These are phyloP conservation scores for Lactarius hengduanensis DNA, from an alignment of 768 basidiomycete species.

Conservation along the genomic window DNA sequence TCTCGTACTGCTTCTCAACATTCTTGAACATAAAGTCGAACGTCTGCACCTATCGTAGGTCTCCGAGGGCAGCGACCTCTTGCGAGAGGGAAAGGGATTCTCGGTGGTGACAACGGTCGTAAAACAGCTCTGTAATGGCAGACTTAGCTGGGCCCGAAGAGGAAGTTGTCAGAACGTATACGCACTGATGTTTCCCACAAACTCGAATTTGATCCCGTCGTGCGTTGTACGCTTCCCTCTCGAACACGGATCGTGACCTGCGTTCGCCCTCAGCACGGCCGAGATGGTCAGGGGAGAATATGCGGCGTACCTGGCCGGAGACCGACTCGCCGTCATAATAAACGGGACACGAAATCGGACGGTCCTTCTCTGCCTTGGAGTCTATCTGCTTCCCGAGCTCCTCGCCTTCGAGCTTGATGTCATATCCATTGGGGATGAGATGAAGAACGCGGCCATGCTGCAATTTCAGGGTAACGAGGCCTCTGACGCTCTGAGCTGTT, in stretches of 20 bases:
- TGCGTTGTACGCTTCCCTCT: slow-evolving; percentile 90
- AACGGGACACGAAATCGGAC: slow-evolving; percentile 79
- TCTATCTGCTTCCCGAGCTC: slow-evolving; percentile 88
- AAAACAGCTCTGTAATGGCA: too few species aligned
- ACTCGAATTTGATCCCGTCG: too few species aligned
- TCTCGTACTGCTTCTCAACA: too few species aligned
- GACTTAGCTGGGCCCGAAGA: too few species aligned
- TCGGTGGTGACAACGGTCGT: too few species aligned
- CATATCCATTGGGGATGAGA: slow-evolving; percentile 90
- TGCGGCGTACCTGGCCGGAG: slow-evolving; percentile 68
- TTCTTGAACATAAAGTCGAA: too few species aligned
- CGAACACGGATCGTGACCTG: slow-evolving; percentile 85
- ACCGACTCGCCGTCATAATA: slow-evolving; percentile 96
- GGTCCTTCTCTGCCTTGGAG: slow-evolving; percentile 86
- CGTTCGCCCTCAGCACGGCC: not conserved
- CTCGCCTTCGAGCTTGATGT: slow-evolving; percentile 84
- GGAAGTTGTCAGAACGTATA: too few species aligned
- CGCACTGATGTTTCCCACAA: too few species aligned
- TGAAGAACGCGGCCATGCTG: slow-evolving; percentile 86
- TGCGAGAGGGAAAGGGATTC: too few species aligned
- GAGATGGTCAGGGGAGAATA: not conserved
- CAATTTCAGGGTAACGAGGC: not conserved
- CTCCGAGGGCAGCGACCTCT: too few species aligned
- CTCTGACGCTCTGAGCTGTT: not conserved
- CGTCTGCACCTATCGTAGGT: too few species aligned